Evolutionary conservation across 108 stramenopile species (phyloP).

Genomic region (Stephanodiscus minutulus): DNA sequence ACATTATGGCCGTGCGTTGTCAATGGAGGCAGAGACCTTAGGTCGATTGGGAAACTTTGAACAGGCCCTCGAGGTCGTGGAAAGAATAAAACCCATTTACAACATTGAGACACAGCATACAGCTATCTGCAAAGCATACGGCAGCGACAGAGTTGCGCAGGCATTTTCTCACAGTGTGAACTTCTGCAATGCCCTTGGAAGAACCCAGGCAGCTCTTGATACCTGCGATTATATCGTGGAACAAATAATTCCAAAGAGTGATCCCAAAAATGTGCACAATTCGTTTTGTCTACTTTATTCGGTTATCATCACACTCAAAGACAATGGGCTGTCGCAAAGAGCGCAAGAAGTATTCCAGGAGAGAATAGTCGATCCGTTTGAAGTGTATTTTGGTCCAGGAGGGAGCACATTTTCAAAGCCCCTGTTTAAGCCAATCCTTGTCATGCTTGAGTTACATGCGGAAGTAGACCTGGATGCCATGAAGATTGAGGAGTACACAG

Average conservation of each 20-base stretch:
- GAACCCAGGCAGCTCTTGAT: constrained; percentile 46
- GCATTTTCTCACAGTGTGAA: constrained; percentile 54
- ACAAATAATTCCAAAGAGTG: constrained; percentile 61
- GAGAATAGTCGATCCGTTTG: constrained; percentile 50
- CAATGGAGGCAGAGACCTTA: constrained; percentile 64
- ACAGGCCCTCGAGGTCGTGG: constrained; percentile 53
- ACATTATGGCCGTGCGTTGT: constrained; percentile 63
- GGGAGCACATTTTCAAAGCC: constrained; percentile 54
- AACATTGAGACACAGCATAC: constrained; percentile 58
- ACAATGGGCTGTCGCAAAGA: constrained; percentile 48
- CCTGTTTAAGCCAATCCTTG: constrained; percentile 55
- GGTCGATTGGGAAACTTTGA: constrained; percentile 54
- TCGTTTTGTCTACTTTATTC: constrained; percentile 58
- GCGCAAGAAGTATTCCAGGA: constrained; percentile 48
- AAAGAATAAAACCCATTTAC: constrained; percentile 52
- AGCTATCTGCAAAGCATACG: constrained; percentile 55
- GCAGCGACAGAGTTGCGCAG: constrained; percentile 62
- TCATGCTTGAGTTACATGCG: constrained; percentile 53
- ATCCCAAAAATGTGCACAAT: constrained; percentile 59
- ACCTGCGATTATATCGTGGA: constrained; percentile 54
- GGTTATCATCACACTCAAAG: constrained; percentile 55
- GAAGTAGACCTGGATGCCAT: constrained; percentile 30
- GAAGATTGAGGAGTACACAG: constrained; percentile 50
- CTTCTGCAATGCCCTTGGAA: constrained; percentile 47
- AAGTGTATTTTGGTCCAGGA: constrained; percentile 48